phyloP scores from a whole-genome alignment of 192 early-diverging fungal species.

The Obelidium mucronatum region DNA sequence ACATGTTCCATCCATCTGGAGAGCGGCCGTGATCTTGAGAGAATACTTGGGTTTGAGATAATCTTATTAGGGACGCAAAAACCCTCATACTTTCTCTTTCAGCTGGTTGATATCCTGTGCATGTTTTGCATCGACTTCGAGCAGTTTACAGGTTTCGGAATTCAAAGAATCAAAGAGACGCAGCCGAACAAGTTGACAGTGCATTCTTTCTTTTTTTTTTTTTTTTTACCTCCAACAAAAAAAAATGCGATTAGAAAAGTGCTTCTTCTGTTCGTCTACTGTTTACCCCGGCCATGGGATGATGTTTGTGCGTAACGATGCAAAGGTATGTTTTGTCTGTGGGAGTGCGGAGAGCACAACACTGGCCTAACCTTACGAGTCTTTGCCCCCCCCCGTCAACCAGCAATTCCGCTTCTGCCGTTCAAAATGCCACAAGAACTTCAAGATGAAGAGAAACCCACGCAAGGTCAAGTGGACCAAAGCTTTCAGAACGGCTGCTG shows the following conservation, averaged over 20 bases:
- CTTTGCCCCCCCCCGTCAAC: background rate
- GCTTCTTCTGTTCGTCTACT: constrained; percentile 98
- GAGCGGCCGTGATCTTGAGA: no score
- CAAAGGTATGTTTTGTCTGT: constrained; percentile 70
- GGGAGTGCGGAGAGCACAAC: background rate
- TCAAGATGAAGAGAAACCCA: constrained; percentile 99
- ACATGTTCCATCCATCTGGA: no score
- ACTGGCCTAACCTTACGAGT: no score
- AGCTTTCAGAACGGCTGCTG: constrained; percentile 97
- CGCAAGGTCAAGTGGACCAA: constrained; percentile 99
- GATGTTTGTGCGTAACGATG: constrained; percentile 98
- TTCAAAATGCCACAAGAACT: constrained; percentile 99
- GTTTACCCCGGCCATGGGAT: constrained; percentile 98
- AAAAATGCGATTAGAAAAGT: constrained; percentile 95
- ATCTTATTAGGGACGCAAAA: no score
- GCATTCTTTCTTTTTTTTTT: constrained; percentile 17
- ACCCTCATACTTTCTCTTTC: background rate
- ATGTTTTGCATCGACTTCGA: background rate
- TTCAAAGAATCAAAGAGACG: background rate
- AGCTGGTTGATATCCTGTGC: background rate
- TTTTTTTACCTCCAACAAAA: background rate
- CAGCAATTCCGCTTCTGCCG: constrained; percentile 94
- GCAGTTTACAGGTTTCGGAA: background rate
- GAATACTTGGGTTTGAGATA: no score
- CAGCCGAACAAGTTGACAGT: background rate